phyloP scores from a whole-genome alignment of 139 green algal genomes.

The Chlorella sorokiniana region DNA sequence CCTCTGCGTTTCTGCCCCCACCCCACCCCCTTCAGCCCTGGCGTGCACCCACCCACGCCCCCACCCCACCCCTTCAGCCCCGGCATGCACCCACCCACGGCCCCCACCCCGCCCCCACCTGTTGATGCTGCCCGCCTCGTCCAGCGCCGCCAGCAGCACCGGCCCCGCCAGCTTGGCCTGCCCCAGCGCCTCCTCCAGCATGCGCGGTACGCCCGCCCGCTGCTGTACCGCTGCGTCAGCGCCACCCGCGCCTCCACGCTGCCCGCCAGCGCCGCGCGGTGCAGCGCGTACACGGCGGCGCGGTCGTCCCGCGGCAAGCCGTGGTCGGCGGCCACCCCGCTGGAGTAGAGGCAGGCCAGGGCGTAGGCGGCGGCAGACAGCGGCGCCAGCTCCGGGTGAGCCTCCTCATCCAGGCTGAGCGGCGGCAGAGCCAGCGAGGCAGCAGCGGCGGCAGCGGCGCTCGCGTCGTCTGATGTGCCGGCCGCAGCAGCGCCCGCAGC shows the following conservation, averaged over 20 bases:
- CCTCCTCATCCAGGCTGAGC: not conserved
- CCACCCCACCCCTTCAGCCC: not conserved
- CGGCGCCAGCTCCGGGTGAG: conserved; percentile 25
- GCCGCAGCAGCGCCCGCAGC: too few relatives aligned
- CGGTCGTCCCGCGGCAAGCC: conserved; percentile 16
- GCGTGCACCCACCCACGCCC: too few relatives aligned
- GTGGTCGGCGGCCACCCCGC: not conserved
- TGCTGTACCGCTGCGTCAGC: conserved; percentile 22
- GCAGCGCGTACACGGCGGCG: conserved; percentile 3
- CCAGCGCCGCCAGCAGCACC: conserved; percentile 2
- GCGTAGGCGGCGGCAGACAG: conserved; percentile 12
- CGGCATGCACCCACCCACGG: not conserved
- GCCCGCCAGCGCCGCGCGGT: conserved; percentile 1
- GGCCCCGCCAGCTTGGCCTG: conserved; percentile 1
- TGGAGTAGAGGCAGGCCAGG: conserved; percentile 7
- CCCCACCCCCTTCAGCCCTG: too few relatives aligned
- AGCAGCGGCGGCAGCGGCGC: not conserved
- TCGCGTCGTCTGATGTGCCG: not conserved
- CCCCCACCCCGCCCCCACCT: too few relatives aligned
- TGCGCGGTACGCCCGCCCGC: conserved; percentile 17
- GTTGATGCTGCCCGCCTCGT: conserved; percentile 1
- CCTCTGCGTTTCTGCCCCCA: not conserved
- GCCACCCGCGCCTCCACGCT: conserved; percentile 20
- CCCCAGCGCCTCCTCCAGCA: conserved; percentile 13
- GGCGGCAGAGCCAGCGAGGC: too few relatives aligned